Percentiles rank a stretch among this genome's conserved stretches.
Evolutionary conservation across 208 protist genomes (phyloP).

Genomic region (Trypanosoma rangeli): DNA sequence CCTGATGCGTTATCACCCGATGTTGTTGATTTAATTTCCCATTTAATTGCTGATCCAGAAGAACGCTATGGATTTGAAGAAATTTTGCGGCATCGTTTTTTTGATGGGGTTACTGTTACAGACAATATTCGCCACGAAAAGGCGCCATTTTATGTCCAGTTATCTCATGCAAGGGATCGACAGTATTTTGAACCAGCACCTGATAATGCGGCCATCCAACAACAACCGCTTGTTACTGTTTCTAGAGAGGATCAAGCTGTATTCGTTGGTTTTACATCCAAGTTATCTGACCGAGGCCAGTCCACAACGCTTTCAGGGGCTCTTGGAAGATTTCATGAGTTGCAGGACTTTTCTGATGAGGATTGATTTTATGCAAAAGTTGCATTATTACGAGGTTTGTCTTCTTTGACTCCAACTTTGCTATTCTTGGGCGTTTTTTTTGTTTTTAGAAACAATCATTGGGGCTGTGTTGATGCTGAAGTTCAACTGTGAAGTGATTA

Average conservation of each 20-base stretch:
- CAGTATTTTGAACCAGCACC: constrained; percentile 53
- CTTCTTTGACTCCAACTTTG: constrained; percentile 7
- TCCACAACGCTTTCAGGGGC: constrained; percentile 25
- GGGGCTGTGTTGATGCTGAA: too few relatives aligned
- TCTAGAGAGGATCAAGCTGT: constrained; percentile 35
- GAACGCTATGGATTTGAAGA: constrained; percentile 39
- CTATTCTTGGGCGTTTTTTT: too few relatives aligned
- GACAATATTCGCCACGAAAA: constrained; percentile 32
- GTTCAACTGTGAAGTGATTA: too few relatives aligned
- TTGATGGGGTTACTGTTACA: constrained; percentile 32
- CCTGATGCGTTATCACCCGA: constrained; percentile 35
- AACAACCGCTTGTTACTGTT: constrained; percentile 26
- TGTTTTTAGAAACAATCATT: too few relatives aligned
- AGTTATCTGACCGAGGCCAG: constrained; percentile 19
- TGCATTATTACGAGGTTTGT: too few relatives aligned
- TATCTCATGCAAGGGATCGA: constrained; percentile 30
- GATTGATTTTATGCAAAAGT: constrained; percentile 15
- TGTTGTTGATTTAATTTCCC: constrained; percentile 66
- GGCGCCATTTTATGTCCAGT: constrained; percentile 41
- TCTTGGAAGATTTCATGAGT: constrained; percentile 26
- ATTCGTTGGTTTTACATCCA: constrained; percentile 39
- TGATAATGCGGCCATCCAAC: constrained; percentile 29
- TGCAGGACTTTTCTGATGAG: constrained; percentile 35
- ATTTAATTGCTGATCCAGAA: constrained; percentile 37
- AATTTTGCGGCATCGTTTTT: constrained; percentile 44